phyloP scores from a whole-genome alignment of 2,329 filamentous ascomycete species.

The Sporothrix schenckii region DNA sequence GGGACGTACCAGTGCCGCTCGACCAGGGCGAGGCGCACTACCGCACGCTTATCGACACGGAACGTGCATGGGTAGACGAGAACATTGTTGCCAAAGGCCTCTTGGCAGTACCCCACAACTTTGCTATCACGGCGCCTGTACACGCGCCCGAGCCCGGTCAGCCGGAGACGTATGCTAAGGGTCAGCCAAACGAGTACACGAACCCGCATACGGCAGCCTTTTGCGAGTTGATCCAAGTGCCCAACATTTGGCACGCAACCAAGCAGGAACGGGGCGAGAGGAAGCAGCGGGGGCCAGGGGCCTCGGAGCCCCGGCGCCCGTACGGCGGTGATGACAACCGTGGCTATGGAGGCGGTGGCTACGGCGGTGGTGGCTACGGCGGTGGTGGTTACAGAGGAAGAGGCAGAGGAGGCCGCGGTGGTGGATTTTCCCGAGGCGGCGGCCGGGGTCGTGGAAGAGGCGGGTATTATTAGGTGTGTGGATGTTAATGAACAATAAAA shows the following conservation, averaged over 20 bases:
- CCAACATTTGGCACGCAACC: constrained; percentile 74
- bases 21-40: constrained; percentile 73
- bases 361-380: constrained; percentile 46
- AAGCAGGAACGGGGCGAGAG: constrained; percentile 68
- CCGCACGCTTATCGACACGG: constrained; percentile 65
- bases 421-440: constrained; percentile 42
- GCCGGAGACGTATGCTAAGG: constrained; percentile 52
- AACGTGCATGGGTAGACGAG: constrained; percentile 78
- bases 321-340: constrained; percentile 41
- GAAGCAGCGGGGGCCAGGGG: constrained; percentile 58
- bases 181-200: constrained; percentile 77
- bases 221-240: constrained; percentile 75
- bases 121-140: constrained; percentile 72
- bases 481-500: neutral
- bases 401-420: constrained; percentile 40
- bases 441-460: constrained; percentile 38
- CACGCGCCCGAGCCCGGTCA: constrained; percentile 55
- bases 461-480: constrained; percentile 2
- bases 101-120: constrained; percentile 76
- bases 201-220: constrained; percentile 85
- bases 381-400: constrained; percentile 45
- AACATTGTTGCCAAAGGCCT: constrained; percentile 66
- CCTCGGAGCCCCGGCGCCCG: constrained; percentile 44
- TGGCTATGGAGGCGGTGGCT: constrained; percentile 43
- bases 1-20: constrained; percentile 54